Evolutionary conservation across 306 rosid genomes (phyloP).

Genomic region (Lathyrus aphaca): DNA sequence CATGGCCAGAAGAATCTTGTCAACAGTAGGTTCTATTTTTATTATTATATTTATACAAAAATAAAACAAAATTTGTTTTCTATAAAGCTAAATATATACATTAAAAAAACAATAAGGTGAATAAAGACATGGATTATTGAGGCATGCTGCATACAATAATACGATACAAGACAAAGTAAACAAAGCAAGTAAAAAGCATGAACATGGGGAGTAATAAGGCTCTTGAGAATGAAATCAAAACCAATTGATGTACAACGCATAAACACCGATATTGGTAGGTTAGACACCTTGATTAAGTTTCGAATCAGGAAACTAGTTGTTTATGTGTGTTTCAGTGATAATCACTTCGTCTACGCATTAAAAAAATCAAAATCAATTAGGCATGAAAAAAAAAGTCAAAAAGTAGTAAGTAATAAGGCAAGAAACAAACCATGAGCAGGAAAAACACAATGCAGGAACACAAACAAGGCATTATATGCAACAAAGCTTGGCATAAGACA

Average conservation of each 20-base stretch:
- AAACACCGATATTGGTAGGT: too few species aligned
- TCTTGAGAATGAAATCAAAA: not conserved
- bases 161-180: slow-evolving; percentile 6
- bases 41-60: not conserved
- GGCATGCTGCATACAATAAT: slow-evolving; percentile 29
- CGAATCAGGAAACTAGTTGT: too few species aligned
- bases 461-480: slow-evolving; percentile 11
- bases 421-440: slow-evolving; percentile 22
- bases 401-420: slow-evolving; percentile 16
- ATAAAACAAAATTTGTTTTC: not conserved
- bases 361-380: not conserved
- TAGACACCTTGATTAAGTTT: too few species aligned
- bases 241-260: not conserved
- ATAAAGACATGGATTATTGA: not conserved
- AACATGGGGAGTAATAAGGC: not conserved
- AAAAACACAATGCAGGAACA: slow-evolving; percentile 8
- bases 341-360: too few species aligned
- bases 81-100: not conserved
- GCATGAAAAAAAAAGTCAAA: slow-evolving; percentile 4
- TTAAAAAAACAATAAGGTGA: not conserved
- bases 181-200: slow-evolving; percentile 26
- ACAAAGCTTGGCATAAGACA: slow-evolving; percentile 9
- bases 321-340: too few species aligned
- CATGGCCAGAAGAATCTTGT: not conserved
- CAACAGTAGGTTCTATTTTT: not conserved